These are phyloP conservation scores for Cryptosporidium ryanae DNA, from an alignment of 169 alveolate genomes.

Conservation along the genomic window DNA sequence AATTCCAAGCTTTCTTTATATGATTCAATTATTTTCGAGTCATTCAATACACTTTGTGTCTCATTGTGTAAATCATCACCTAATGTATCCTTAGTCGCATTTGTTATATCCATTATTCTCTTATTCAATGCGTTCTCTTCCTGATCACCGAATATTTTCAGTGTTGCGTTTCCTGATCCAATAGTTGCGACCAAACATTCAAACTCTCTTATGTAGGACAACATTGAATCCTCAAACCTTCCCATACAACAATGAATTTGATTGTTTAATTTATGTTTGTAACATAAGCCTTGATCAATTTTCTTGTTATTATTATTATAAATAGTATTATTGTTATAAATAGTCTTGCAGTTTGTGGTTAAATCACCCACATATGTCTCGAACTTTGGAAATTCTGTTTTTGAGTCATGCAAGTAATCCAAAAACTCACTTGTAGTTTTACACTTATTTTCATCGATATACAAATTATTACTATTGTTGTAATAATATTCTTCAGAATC, in stretches of 20 bases:
- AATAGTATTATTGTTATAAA: background rate
- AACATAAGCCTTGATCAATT: background rate
- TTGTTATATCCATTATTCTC: background rate
- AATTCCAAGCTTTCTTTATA: constrained; percentile 2
- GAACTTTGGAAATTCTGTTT: background rate
- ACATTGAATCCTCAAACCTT: background rate
- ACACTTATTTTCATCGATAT: background rate
- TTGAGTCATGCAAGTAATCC: background rate
- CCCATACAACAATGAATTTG: background rate
- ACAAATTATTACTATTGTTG: background rate
- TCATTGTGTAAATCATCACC: background rate
- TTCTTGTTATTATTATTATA: too few species aligned
- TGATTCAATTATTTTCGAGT: background rate
- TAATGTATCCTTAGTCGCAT: background rate
- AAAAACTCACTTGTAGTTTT: background rate
- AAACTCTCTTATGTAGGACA: background rate
- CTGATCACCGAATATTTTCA: too few species aligned
- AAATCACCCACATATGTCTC: background rate
- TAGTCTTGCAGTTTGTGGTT: background rate
- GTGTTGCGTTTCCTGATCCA: constrained; percentile 1
- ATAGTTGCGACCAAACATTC: background rate
- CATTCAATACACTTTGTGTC: background rate
- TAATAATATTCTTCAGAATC: background rate
- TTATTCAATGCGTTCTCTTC: background rate
- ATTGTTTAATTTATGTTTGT: background rate